These are phyloP conservation scores for Trifolium pratense DNA, from an alignment of 306 rosid genomes.

Conservation along the genomic window DNA sequence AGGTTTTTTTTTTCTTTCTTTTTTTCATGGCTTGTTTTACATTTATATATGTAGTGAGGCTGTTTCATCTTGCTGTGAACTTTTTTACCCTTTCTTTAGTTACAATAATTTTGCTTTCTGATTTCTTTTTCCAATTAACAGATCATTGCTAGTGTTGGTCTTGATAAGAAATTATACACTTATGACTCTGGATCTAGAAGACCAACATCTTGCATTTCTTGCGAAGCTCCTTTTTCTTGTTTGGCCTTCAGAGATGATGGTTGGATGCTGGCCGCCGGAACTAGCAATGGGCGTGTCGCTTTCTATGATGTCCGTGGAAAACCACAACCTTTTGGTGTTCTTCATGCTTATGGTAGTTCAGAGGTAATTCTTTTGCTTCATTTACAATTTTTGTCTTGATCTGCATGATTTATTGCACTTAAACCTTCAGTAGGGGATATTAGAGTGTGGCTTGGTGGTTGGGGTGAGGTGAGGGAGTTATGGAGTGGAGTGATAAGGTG, in stretches of 20 bases:
- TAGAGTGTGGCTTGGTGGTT: not conserved
- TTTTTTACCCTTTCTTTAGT: constrained; percentile 35
- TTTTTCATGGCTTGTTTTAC: constrained; percentile 22
- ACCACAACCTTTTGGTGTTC: constrained; percentile 89
- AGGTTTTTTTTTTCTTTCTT: constrained; percentile 54
- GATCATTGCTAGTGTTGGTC: constrained; percentile 94
- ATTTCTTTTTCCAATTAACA: constrained; percentile 54
- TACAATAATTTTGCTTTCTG: constrained; percentile 40
- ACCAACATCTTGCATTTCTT: constrained; percentile 78
- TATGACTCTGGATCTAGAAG: constrained; percentile 90
- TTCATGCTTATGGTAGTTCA: constrained; percentile 76
- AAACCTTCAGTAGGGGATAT: not conserved
- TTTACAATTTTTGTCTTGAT: not conserved
- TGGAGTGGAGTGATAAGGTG: not conserved
- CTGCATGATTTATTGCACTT: constrained; percentile 26
- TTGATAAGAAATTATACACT: constrained; percentile 92
- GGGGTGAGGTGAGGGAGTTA: not conserved
- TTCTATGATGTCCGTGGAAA: constrained; percentile 97
- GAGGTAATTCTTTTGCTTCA: constrained; percentile 48
- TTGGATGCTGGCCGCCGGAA: constrained; percentile 94
- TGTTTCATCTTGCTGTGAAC: constrained; percentile 38
- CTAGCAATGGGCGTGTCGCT: constrained; percentile 93
- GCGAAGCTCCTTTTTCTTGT: constrained; percentile 92
- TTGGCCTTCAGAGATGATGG: constrained; percentile 96
- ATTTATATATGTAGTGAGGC: constrained; percentile 28